phyloP scores from a whole-genome alignment of 345 rosid genomes.

The Eucalyptus marginata region DNA sequence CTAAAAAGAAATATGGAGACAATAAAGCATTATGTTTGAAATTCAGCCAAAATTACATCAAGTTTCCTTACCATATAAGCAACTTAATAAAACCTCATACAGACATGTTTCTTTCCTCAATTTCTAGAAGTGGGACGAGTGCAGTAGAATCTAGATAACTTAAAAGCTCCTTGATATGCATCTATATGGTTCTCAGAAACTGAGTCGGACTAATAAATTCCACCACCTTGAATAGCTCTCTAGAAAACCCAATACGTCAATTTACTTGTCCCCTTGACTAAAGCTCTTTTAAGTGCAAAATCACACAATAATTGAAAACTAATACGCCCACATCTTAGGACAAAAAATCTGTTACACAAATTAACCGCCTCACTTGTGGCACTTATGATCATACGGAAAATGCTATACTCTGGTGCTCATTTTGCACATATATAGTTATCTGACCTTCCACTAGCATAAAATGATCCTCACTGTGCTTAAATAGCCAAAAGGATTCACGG shows the following conservation, averaged over 20 bases:
- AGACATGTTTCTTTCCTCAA: neutral
- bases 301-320: neutral
- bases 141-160: neutral
- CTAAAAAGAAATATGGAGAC: neutral
- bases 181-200: neutral
- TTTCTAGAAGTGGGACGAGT: neutral
- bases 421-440: neutral
- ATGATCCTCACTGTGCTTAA: neutral
- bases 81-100: neutral
- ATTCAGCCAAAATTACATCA: neutral
- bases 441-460: neutral
- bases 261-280: neutral
- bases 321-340: neutral
- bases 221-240: neutral
- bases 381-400: neutral
- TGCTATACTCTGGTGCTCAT: neutral
- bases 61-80: neutral
- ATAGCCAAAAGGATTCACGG: neutral
- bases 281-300: neutral
- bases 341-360: neutral
- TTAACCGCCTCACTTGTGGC: neutral
- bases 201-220: neutral
- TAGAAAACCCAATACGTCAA: neutral
- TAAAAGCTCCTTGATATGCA: neutral
- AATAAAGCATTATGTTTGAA: neutral